A percentile compares a stretch with the other conserved stretches of the same genome.
Conservation (phyloP, 2,329 filamentous ascomycete species). For the Phyllosticta capitalensis region DNA sequence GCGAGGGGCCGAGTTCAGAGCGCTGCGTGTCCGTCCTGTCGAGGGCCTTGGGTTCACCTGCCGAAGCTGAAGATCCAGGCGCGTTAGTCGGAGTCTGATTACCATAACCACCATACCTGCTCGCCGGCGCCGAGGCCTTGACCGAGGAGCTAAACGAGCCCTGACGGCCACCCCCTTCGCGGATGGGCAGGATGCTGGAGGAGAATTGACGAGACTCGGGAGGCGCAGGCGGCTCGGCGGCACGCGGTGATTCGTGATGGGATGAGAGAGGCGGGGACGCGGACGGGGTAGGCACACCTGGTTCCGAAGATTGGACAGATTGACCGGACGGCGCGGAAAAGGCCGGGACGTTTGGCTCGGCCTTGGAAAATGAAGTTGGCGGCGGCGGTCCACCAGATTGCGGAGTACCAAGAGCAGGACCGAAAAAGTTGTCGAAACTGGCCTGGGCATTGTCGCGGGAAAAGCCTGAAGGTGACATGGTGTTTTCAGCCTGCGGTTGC, state of each 20-base stretch:
- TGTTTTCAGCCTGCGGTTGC: conserved; percentile 39
- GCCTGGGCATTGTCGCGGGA: conserved; percentile 27
- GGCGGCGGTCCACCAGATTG: conserved; percentile 38
- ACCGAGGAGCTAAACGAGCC: conserved; percentile 70
- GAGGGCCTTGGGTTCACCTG: conserved; percentile 33
- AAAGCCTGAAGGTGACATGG: conserved; percentile 42
- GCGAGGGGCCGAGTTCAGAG: conserved; percentile 25
- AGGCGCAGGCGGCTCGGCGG: conserved; percentile 52
- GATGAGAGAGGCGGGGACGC: conserved; percentile 51
- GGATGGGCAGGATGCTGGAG: conserved; percentile 65
- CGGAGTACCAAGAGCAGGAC: conserved; percentile 49
- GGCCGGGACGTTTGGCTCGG: conserved; percentile 32
- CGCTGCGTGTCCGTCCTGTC: conserved; percentile 33
- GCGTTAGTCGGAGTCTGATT: conserved; percentile 37
- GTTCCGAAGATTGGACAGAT: conserved; percentile 36
- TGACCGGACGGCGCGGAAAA: conserved; percentile 33
- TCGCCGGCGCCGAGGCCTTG: conserved; percentile 63
- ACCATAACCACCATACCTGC: conserved; percentile 49
- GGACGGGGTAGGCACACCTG: conserved; percentile 50
- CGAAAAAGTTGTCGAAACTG: conserved; percentile 76
- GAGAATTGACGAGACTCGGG: conserved; percentile 69
- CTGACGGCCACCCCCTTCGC: conserved; percentile 43
- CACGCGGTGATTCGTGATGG: conserved; percentile 45
- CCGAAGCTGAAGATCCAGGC: conserved; percentile 37
- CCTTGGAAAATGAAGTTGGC: conserved; percentile 50